These are phyloP conservation scores for Gracilariopsis chorda DNA, from an alignment of 23 red algal species.

Conservation along the genomic window DNA sequence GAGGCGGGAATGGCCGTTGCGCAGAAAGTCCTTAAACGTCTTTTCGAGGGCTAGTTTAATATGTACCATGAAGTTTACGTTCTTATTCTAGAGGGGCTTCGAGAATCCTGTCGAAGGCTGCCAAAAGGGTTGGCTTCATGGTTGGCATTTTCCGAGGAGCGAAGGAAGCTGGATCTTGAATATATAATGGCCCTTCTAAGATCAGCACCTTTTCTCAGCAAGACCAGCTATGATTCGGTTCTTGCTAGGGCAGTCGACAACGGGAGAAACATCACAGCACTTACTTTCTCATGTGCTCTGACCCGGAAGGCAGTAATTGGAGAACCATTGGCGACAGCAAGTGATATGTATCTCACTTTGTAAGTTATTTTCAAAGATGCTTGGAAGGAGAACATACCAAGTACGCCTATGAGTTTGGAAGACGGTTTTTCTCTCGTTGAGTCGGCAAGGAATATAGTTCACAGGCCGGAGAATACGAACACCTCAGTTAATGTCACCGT, in stretches of 20 bases:
- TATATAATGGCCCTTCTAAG: slow-evolving; percentile 55
- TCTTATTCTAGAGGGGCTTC: slow-evolving; percentile 62
- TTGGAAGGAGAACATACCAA: background rate
- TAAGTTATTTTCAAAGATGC: slow-evolving; percentile 73
- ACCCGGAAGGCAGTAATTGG: slow-evolving; percentile 66
- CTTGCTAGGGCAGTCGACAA: slow-evolving; percentile 72
- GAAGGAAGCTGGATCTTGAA: slow-evolving; percentile 58
- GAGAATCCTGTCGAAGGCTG: slow-evolving; percentile 68
- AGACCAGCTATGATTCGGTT: slow-evolving; percentile 69
- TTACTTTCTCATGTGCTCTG: slow-evolving; percentile 74
- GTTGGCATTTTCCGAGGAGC: slow-evolving; percentile 78
- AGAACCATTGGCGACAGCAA: slow-evolving; percentile 70
- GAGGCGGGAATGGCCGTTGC: slow-evolving; percentile 84
- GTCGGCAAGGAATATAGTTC: slow-evolving; percentile 25
- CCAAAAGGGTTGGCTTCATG: slow-evolving; percentile 77
- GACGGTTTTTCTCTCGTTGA: slow-evolving; percentile 58
- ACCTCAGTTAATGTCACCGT: background rate
- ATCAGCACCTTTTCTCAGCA: slow-evolving; percentile 46
- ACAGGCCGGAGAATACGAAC: slow-evolving; percentile 1
- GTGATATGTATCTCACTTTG: slow-evolving; percentile 66
- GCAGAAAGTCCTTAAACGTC: slow-evolving; percentile 77
- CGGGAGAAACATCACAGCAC: slow-evolving; percentile 62
- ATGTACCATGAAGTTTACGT: slow-evolving; percentile 84
- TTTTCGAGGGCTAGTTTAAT: slow-evolving; percentile 72
- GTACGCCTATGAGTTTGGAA: slow-evolving; percentile 29